Conservation (phyloP, 2,329 filamentous ascomycete genomes). For the Alternaria alternata region DNA sequence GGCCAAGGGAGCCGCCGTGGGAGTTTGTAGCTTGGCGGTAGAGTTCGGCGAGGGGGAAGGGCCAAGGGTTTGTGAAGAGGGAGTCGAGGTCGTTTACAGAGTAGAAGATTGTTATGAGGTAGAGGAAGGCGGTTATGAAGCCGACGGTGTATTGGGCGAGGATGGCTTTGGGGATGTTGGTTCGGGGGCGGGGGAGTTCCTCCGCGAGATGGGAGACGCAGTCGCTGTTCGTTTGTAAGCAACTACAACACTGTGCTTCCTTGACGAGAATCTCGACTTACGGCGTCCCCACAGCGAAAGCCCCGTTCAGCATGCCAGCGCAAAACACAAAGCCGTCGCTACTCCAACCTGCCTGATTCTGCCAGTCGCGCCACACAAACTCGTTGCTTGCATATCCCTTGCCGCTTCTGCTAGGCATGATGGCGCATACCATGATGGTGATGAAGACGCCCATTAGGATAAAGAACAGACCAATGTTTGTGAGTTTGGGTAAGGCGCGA, state of each 20-base stretch:
- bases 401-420: constrained; percentile 60
- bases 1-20: constrained; percentile 52
- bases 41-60: constrained; percentile 72
- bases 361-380: constrained; percentile 58
- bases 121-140: constrained; percentile 48
- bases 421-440: constrained; percentile 63
- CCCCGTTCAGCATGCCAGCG: constrained; percentile 72
- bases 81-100: constrained; percentile 65
- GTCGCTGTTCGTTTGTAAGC: constrained; percentile 51
- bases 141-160: constrained; percentile 50
- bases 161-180: constrained; percentile 54
- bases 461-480: constrained; percentile 63
- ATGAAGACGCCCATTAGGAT: constrained; percentile 64
- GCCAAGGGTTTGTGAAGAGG: constrained; percentile 58
- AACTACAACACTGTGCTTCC: background rate
- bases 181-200: constrained; percentile 47
- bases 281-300: constrained; percentile 71
- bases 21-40: constrained; percentile 62
- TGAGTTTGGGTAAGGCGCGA: constrained; percentile 60
- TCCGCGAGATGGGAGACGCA: constrained; percentile 72
- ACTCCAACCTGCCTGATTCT: constrained; percentile 56
- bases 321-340: constrained; percentile 70
- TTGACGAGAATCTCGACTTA: constrained; percentile 20
- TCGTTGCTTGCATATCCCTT: constrained; percentile 51
- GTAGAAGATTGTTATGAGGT: constrained; percentile 60